phyloP scores from a whole-genome alignment of 2,329 filamentous ascomycete species.

The Cryphonectria japonica region DNA sequence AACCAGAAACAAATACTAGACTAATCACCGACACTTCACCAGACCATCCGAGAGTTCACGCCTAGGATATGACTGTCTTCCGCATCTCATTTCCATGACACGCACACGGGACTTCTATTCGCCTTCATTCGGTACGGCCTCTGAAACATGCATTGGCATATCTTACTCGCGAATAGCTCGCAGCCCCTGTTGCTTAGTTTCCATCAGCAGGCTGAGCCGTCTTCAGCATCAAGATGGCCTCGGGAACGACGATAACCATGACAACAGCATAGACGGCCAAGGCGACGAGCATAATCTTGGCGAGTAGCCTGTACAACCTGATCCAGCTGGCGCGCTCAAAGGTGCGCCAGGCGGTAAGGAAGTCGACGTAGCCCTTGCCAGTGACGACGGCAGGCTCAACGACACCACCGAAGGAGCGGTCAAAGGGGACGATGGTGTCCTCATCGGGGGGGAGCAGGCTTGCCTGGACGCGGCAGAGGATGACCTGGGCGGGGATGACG shows the following conservation, averaged over 20 bases:
- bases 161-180: not conserved
- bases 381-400: constrained; percentile 75
- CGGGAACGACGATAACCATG: constrained; percentile 52
- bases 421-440: constrained; percentile 86
- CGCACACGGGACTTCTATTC: not conserved
- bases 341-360: constrained; percentile 77
- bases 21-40: too few species aligned
- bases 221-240: constrained; percentile 50
- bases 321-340: constrained; percentile 75
- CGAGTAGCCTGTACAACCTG: constrained; percentile 74
- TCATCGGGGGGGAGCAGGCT: constrained; percentile 81
- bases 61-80: too few species aligned
- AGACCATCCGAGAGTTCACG: too few species aligned
- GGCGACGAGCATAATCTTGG: constrained; percentile 68
- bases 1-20: not conserved
- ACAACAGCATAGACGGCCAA: constrained; percentile 53
- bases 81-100: not conserved
- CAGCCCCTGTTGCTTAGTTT: not conserved
- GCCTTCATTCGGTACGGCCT: not conserved
- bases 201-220: constrained; percentile 36
- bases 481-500: constrained; percentile 75
- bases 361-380: constrained; percentile 70
- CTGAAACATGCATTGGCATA: not conserved
- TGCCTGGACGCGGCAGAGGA: constrained; percentile 82
- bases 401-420: constrained; percentile 80